Conservation (phyloP, 352 stramenopile species). For the Globisporangium acanthophoron region DNA sequence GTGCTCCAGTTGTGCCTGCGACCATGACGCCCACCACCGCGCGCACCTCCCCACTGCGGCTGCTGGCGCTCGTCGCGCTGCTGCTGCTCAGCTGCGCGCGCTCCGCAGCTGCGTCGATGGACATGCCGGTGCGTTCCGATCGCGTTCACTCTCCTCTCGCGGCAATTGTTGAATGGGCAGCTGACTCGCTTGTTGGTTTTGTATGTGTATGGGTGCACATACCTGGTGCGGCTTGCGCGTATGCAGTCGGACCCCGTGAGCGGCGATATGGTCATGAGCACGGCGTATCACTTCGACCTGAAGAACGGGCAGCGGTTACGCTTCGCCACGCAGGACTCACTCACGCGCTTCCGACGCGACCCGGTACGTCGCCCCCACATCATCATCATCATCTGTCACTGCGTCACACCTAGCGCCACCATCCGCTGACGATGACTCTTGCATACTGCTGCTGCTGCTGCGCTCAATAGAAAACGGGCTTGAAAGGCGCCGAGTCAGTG, state of each 20-base stretch:
- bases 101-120: slow-evolving; percentile 34
- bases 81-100: slow-evolving; percentile 15
- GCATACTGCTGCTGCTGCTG: neutral
- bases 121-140: slow-evolving; percentile 45
- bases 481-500: slow-evolving; percentile 36
- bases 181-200: neutral
- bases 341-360: slow-evolving; percentile 45
- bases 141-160: neutral
- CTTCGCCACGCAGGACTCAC: slow-evolving; percentile 49
- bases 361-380: slow-evolving; percentile 19
- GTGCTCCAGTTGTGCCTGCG: neutral
- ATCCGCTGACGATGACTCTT: neutral
- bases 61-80: slow-evolving; percentile 8
- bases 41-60: neutral
- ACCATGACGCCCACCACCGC: neutral
- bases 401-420: neutral
- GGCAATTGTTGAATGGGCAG: slow-evolving; percentile 13
- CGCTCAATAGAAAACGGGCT: slow-evolving; percentile 20
- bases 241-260: slow-evolving; percentile 50
- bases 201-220: neutral
- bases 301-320: slow-evolving; percentile 61
- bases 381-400: no score
- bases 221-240: no score
- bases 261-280: slow-evolving; percentile 67
- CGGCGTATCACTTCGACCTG: slow-evolving; percentile 45